phyloP scores from a whole-genome alignment of 1,139 yeast species.

The Diutina catenulata region DNA sequence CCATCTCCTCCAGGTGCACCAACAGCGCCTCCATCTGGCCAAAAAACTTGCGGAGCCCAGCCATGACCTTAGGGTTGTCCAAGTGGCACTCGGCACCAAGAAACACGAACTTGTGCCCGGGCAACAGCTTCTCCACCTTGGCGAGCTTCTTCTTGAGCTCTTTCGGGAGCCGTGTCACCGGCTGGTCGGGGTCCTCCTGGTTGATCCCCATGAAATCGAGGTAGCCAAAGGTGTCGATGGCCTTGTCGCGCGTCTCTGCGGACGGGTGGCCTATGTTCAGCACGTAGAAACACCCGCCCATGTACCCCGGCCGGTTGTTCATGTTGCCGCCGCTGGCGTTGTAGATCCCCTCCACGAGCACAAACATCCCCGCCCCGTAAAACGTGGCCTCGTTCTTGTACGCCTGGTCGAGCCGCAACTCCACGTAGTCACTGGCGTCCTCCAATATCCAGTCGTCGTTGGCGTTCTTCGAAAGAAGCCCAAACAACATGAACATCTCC shows the following conservation, averaged over 20 bases:
- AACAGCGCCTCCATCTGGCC: conserved; percentile 8
- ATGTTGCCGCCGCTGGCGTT: conserved; percentile 44
- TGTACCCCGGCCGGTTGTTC: conserved; percentile 17
- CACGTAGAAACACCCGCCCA: conserved; percentile 53
- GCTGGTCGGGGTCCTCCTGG: conserved; percentile 44
- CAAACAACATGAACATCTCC: conserved; percentile 63
- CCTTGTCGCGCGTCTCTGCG: conserved; percentile 57
- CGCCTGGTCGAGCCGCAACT: conserved; percentile 55
- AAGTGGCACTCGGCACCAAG: conserved; percentile 66
- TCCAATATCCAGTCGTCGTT: conserved; percentile 67
- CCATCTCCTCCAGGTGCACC: conserved; percentile 20
- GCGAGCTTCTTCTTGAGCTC: conserved; percentile 40
- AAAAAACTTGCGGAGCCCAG: conserved; percentile 10
- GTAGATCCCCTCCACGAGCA: conserved; percentile 78
- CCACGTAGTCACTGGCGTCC: conserved; percentile 73
- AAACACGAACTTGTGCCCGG: conserved; percentile 48
- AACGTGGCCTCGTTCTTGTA: conserved; percentile 57
- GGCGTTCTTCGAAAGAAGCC: conserved; percentile 52
- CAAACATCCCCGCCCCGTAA: conserved; percentile 69
- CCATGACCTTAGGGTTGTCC: conserved; percentile 24
- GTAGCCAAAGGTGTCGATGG: conserved; percentile 65
- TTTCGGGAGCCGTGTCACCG: conserved; percentile 12
- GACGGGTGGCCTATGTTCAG: conserved; percentile 81
- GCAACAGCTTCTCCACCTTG: conserved; percentile 42
- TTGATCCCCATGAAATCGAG: conserved; percentile 69